Percentiles rank a stretch among this genome's conserved stretches.
These are phyloP conservation scores for Ophiosphaerella narmari DNA, from an alignment of 2,329 filamentous ascomycete species.

Conservation along the genomic window DNA sequence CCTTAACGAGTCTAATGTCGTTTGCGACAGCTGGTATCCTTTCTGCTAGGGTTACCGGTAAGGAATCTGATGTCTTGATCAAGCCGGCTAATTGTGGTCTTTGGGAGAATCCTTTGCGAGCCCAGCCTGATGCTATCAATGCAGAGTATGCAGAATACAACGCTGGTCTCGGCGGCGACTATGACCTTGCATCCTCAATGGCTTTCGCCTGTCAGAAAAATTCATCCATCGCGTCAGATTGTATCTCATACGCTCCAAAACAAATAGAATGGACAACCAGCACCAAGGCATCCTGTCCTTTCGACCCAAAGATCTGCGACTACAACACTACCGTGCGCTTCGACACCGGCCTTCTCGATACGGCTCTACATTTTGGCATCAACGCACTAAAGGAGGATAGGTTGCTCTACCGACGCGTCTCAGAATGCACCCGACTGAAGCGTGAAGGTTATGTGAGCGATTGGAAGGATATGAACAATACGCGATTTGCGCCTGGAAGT, in stretches of 20 bases:
- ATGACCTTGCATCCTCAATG: neutral
- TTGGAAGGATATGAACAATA: conserved; percentile 1
- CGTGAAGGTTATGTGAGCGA: neutral
- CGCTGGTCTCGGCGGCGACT: neutral
- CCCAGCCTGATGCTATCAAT: neutral
- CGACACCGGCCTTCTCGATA: neutral
- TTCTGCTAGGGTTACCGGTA: neutral
- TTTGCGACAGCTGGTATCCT: conserved; percentile 1
- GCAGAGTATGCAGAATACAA: neutral
- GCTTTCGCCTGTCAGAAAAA: neutral
- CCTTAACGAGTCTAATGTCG: neutral
- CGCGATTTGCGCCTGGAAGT: neutral
- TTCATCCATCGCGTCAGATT: neutral
- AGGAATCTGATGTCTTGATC: neutral
- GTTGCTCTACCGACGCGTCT: neutral
- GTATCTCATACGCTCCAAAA: conserved; percentile 1
- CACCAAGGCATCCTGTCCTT: neutral
- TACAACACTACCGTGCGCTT: neutral
- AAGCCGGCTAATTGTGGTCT: neutral
- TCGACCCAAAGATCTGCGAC: neutral
- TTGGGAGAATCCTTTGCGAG: neutral
- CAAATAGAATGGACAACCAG: neutral
- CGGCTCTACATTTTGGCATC: neutral
- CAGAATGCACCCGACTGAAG: neutral
- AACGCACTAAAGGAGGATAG: neutral